phyloP scores from a whole-genome alignment of 768 basidiomycete species.

The Rossbeevera mucosa region DNA sequence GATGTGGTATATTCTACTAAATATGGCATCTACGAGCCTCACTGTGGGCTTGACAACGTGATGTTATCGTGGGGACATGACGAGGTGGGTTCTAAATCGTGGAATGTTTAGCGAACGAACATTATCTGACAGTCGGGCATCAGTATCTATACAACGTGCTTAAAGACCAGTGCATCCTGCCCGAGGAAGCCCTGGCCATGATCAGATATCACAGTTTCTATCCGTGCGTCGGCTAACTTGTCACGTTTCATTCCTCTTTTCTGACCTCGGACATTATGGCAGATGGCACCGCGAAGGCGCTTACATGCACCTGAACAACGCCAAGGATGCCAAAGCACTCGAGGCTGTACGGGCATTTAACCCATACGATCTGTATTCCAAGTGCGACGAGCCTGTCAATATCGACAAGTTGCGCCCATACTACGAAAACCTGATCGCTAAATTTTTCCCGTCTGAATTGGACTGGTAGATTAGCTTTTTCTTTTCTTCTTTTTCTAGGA shows the following conservation, averaged over 20 bases:
- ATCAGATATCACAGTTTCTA: constrained; percentile 95
- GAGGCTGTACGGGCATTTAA: constrained; percentile 84
- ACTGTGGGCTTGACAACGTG: constrained; percentile 81
- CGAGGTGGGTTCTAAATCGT: constrained; percentile 49
- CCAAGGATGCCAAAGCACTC: constrained; percentile 59
- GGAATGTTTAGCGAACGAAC: constrained; percentile 3
- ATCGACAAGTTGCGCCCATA: constrained; percentile 69
- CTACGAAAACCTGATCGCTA: constrained; percentile 75
- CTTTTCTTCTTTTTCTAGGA: not conserved
- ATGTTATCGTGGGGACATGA: constrained; percentile 93
- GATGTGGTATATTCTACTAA: constrained; percentile 67
- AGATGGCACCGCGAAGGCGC: constrained; percentile 88
- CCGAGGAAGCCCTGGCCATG: constrained; percentile 82
- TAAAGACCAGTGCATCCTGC: constrained; percentile 77
- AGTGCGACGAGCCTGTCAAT: constrained; percentile 66
- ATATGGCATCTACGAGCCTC: constrained; percentile 69
- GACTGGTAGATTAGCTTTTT: constrained; percentile 58
- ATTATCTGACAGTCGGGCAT: constrained; percentile 4
- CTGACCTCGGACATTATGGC: constrained; percentile 3
- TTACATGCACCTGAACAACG: constrained; percentile 74
- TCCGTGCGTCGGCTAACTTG: constrained; percentile 44
- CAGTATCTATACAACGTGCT: constrained; percentile 82
- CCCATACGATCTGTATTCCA: constrained; percentile 93
- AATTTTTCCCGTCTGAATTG: constrained; percentile 78
- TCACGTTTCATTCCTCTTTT: not conserved